Percentiles rank a stretch among this genome's conserved stretches.
phyloP scores from a whole-genome alignment of 1,139 yeast species.

The Blastobotrys raffinosifermentans region DNA sequence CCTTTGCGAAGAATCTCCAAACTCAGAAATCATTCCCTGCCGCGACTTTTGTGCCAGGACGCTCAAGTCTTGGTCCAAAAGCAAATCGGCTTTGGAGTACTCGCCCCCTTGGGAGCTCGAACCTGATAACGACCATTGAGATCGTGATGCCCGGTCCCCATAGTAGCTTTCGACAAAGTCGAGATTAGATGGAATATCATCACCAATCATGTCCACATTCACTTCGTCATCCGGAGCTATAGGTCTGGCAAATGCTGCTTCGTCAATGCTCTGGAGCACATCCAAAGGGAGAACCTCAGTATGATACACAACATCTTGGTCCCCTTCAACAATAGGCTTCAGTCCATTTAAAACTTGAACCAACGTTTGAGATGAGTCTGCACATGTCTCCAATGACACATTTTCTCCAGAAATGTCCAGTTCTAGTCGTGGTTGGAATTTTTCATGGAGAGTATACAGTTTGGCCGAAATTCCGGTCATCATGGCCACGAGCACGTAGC shows the following conservation, averaged over 20 bases:
- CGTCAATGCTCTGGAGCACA: slow-evolving; percentile 46
- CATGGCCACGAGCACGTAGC: slow-evolving; percentile 3
- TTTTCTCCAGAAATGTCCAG: slow-evolving; percentile 17
- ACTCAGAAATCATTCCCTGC: slow-evolving; percentile 16
- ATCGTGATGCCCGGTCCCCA: slow-evolving; percentile 22
- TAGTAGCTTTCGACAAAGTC: slow-evolving; percentile 38
- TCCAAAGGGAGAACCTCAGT: slow-evolving; percentile 37
- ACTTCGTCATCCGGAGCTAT: slow-evolving; percentile 5
- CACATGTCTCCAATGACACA: slow-evolving; percentile 48
- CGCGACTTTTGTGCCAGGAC: slow-evolving; percentile 20
- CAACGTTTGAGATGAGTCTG: slow-evolving; percentile 76
- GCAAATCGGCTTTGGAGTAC: slow-evolving; percentile 27
- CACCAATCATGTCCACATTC: slow-evolving; percentile 22
- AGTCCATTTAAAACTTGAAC: slow-evolving; percentile 64
- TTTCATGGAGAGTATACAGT: background rate
- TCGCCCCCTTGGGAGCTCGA: slow-evolving; percentile 10
- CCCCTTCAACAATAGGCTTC: slow-evolving; percentile 53
- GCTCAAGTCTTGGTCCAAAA: slow-evolving; percentile 33
- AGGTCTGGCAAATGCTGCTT: slow-evolving; percentile 27
- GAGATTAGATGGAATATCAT: slow-evolving; percentile 27
- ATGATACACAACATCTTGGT: slow-evolving; percentile 42
- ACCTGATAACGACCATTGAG: slow-evolving; percentile 21
- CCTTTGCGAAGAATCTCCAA: slow-evolving; percentile 7
- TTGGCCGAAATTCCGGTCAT: background rate
- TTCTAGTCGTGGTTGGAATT: slow-evolving; percentile 4